Base-by-base conservation (phyloP, 164 flowering plant genomes). In the Dillenia turbinata region DNA sequence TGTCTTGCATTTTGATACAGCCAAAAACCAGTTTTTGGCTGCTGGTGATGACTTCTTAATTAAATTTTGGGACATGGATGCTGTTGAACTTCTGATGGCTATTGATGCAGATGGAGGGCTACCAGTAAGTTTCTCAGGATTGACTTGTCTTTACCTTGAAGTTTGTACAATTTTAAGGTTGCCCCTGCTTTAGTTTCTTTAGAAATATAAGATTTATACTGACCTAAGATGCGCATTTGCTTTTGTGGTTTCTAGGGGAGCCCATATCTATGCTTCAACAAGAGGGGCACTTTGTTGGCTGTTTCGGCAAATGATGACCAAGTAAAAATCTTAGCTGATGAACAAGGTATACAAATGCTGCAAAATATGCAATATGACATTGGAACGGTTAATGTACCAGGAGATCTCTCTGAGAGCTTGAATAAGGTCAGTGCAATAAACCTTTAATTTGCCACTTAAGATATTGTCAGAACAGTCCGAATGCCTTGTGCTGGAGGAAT, bases 51-150 rank as follows among this genome's bases (percentile, higher is more conserved):
- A 86, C 0, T 75, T 72, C 58, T 12, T 47, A 11, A 74, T 89
- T 51, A 89, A 86, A 66, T 64, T 85, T 50, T 89, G 96, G 96
- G 86, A 86, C 59, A 89, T 89, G 92, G 85, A 89, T 75, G 77
- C 75, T 67, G 67, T 62, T 26, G 59, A 77, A 46, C 79, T 85
- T 53, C 73, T 89, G 74, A 82, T 78, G 16, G 78, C 83, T 51
- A 68, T 66, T 66, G 87, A 86, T 66, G 90, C 85, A 16, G 96
- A 81, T 56, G 89, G 96, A 54, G 83, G 82, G 19, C 64, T 86
- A 17, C 85, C 85, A 46, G 96, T 89, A 73, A 75, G 77, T 71
- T 44, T 60, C 24, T 68, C 9, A 10, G n/a, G 9, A 44, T 5
- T 5, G 40, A 33, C 40, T 33, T 33, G 40, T 40, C 14, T 6